Evolutionary conservation across 352 stramenopile genomes (phyloP), one percentile per base, ranked within the genome.

Genomic region (Phytophthora litchii): DNA sequence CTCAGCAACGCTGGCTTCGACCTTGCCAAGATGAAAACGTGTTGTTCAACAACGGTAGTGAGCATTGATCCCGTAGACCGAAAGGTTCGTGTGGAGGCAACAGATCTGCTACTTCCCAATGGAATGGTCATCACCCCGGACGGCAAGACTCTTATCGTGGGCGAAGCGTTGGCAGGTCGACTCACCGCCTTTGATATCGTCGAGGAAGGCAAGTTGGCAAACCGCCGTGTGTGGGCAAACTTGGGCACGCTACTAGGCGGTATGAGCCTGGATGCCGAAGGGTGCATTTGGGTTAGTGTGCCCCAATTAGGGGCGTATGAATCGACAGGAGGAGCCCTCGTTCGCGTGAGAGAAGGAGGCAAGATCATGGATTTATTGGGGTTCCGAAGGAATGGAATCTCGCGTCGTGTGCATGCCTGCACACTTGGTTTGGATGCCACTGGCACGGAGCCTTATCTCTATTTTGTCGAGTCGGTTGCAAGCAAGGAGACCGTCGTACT

Each of bases 1-100:
- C 60, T 87, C n/a, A 74, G 80, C 37, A 90, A 88, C 61, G 83
- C 76, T 45, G 80, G 78, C 55, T 90, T 88, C 42, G 70, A 87
- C 60, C 53, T 75, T 23, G 47, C 67, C 12, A 44, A 74, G 9
- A 54, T 64, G 35, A 44, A 58, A 19, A 64, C 49, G 40, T 72
- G 49, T 36, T 73, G 50, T 44, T 61, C 64, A 17, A 87, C 80
- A 54, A 90, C 80, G 45, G 38, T 90, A 23, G 78, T 90, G 60
- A 80, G 78, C 16, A 63, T 90, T 27, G 71, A 82, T 23, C 66
- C 66, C 3, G 62, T 49, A n/a, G 55, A 64, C 43, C 47, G 78
- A 20, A 59, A 53, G 25, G 69, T 87, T 21, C 71, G 69, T 3
- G 76, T 90, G 40, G 76, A 84, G 23, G 60, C 80, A 1, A 85